Evolutionary conservation across 768 basidiomycete species (phyloP), one percentile per base, ranked within the genome.

Genomic region (Leucocoprinus birnbaumii): DNA sequence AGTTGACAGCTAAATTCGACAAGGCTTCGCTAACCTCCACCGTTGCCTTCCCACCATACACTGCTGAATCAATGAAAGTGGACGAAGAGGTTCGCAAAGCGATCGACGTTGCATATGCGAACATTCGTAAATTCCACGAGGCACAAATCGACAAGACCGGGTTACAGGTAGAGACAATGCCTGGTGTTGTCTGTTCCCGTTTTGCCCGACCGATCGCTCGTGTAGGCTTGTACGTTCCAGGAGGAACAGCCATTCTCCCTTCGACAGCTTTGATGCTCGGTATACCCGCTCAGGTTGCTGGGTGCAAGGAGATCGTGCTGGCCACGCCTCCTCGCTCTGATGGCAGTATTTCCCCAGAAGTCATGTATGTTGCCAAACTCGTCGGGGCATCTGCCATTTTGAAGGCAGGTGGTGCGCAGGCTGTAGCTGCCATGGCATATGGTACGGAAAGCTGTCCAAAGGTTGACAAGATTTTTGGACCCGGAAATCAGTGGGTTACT

Each of bases 401-500:
- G 58, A 92, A 91, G 68, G 97, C 96, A 16, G 97, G 97, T 38
- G 97, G 97, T 11, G 96, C 91, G 16, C 97, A 99, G 66, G 97
- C 97, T 10, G 80, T 98, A 16, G 92, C 94, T 22, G 95, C 97
- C 0, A 79, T 99, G 75, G 97, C 97, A 1, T 98, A 98, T 67
- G 97, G 97, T 18, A 99, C 97, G 5, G 79, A 91, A 67, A 89
- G 89, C 3, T 93, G 95, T 5, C 93, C 94, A 14, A 98, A 99
- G 72, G 96, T 98, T 22, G 97, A 99, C 78, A 99, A 99, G 75
- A 94, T 99, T 62, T 96, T 98, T 65, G 97, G 97, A 8, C 97
- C 97, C 5, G 97, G 97, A 22, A 99, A 99, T 68, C 97, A 98
- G 69, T 99, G 95, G 94, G 97, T 99, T 21, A 99, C 96, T 1